Conservation (phyloP, 805 yeast genomes). For the Saccharomycopsis olivae region DNA sequence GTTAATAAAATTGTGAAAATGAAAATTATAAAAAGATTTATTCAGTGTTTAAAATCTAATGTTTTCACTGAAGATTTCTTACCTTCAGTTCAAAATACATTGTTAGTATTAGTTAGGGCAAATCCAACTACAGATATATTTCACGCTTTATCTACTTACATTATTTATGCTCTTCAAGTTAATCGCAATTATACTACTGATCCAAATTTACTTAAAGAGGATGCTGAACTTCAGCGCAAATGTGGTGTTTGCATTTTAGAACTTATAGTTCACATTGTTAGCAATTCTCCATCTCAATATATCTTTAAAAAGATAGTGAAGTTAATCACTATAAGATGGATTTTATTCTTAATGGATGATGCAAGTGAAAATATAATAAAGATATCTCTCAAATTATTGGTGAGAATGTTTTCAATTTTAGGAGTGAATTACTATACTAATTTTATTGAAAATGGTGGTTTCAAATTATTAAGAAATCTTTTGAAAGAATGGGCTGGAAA, state of each 20-base stretch:
- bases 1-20: constrained; percentile 40
- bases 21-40: constrained; percentile 31
- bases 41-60: constrained; percentile 23
- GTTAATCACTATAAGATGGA: constrained; percentile 56
- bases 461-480: constrained; percentile 35
- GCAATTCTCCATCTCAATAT: constrained; percentile 27
- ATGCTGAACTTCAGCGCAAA: constrained; percentile 22
- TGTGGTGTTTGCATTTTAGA: constrained; percentile 29
- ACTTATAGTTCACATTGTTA: constrained; percentile 29
- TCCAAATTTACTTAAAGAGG: constrained; percentile 25
- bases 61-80: constrained; percentile 28
- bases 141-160: constrained; percentile 40
- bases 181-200: constrained; percentile 22
- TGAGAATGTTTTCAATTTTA: constrained; percentile 35
- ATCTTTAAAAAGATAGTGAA: constrained; percentile 36
- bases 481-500: constrained; percentile 40
- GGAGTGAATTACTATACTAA: constrained; percentile 37
- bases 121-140: constrained; percentile 48
- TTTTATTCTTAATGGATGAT: constrained; percentile 39
- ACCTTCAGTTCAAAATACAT: constrained; percentile 29
- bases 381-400: constrained; percentile 32
- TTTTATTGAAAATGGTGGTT: constrained; percentile 44
- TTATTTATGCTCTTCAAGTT: constrained; percentile 36
- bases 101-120: constrained; percentile 31
- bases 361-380: constrained; percentile 27